Evolutionary conservation across 2,329 filamentous ascomycete species (phyloP), one percentile per base, ranked within the genome.

Genomic region (Diaporthe aspalathi): DNA sequence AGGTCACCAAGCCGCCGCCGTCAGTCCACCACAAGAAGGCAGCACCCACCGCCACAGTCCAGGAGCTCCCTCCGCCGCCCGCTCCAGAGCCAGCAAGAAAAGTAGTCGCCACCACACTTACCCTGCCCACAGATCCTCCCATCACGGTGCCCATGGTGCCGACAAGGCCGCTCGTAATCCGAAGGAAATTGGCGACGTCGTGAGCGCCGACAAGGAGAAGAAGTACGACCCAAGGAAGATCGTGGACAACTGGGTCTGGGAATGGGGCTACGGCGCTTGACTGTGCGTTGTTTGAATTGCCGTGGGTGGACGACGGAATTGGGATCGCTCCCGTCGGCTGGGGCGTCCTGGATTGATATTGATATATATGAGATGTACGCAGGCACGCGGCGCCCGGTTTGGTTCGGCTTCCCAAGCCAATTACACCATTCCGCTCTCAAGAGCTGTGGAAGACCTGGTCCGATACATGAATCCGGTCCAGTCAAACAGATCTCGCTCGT

Each of bases 231-330:
- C 71, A 14, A 56, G 32, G 47, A 52, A n/a, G n/a, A 70, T 73
- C 38, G 68, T 73, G 9, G 68, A 73, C n/a, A 63, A 45, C 27
- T 70, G 71, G 71, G 53, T 68, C 5, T 71, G 68, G 27, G 62
- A 67, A 32, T 73, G 49, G 66, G 50, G 47, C 2, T 45, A 67
- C 27, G 40, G 38, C n/a, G 68, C 60, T 38, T 68, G 53, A 68
- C 11, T 14, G n/a, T 38, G 43, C 35, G 14, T 4, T 22, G n/a
- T 35, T 35, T 63, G 43, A n/a, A 29, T 32, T 24, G 5, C 11
- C 20, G 12, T 24, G 32, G 53, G 53, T 38, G 32, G 38, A 16
- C 11, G 27, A 24, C 17, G 9, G n/a, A 16, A 50, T 24, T 24
- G 22, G 22, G 16, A 22, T 60, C 20, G 32, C n/a, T 50, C 45